phyloP scores from a whole-genome alignment of 257 asterid species.

The Nicotiana tomentosiformis region DNA sequence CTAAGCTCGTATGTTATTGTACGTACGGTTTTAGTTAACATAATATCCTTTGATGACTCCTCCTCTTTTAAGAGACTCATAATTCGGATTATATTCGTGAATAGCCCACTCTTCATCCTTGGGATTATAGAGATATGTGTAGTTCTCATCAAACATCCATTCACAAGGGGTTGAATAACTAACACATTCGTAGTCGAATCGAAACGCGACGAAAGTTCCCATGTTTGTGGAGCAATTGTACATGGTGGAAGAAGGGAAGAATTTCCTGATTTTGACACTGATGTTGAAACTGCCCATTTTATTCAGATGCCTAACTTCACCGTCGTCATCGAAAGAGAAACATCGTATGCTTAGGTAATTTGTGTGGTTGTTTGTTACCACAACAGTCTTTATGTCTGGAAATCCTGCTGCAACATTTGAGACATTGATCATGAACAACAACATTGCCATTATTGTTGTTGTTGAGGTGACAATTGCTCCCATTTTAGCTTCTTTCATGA shows the following conservation, averaged over 20 bases:
- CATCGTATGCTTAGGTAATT: conserved; percentile 1
- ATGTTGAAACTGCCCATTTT: not conserved
- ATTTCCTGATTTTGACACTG: not conserved
- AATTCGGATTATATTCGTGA: conserved; percentile 47
- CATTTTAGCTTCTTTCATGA: not conserved
- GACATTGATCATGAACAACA: not conserved
- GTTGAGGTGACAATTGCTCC: not conserved
- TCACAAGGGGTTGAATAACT: conserved; percentile 22
- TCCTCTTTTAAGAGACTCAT: conserved; percentile 66
- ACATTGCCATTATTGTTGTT: not conserved
- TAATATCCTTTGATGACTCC: conserved; percentile 60
- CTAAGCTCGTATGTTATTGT: no score
- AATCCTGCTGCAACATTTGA: not conserved
- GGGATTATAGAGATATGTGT: conserved; percentile 34
- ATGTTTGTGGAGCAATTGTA: conserved; percentile 51
- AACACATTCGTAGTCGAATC: conserved; percentile 33
- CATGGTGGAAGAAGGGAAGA: conserved; percentile 6
- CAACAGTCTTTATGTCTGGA: not conserved
- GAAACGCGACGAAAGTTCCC: conserved; percentile 57
- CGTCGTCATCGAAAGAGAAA: not conserved
- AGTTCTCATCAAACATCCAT: conserved; percentile 55
- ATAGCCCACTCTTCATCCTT: conserved; percentile 13
- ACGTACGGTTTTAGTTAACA: conserved; percentile 23
- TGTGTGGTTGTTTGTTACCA: not conserved
- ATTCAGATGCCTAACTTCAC: not conserved